Base-by-base conservation (phyloP, 805 yeast species). In the Metschnikowia continentalis region DNA sequence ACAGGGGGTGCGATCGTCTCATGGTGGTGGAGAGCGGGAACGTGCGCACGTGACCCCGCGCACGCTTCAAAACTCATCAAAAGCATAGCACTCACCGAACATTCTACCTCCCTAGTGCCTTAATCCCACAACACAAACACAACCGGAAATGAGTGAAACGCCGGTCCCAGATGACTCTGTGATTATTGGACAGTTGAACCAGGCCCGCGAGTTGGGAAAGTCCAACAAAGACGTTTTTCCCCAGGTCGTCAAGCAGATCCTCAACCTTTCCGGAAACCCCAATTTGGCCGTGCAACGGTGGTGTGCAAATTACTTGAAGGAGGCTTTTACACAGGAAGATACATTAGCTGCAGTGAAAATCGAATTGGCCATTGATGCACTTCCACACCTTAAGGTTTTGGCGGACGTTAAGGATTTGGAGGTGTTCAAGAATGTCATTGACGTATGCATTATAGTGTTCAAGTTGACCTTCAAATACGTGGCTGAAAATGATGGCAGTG, bases 401-500 rank as follows among this genome's bases (percentile, higher is more conserved):
- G 53, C 68, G 6, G 60, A 62, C 41, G 61, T 67, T 19, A 58
- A 57, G 37, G 70, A 73, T 51, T 51, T 69, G 32, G 58, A 63
- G 23, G 64, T 69, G 6, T 69, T 72, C 51, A 62, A 62, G 42
- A 54, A 64, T 42, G 59, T 62, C 37, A 60, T 75, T 39, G 70
- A 73, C 57, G 61, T 71, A n/a, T 55, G 77, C 30, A 60, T 70
- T 35, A 64, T 78, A 13, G 69, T 72, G 7, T 80, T 73, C 61
- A 72, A 69, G 42, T 62, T 78, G 26, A 73, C 77, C 5, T 79
- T 79, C 58, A 62, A 65, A 42, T 71, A 71, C 50, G 74, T 78
- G 49, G 74, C 77, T 8, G 74, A 75, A n/a, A 70, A 70, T 52
- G 81, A 79, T 48, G 76, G 78, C 33, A 67, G 73, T 52, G 59